These are phyloP conservation scores for Nakazawaea ishiwadae DNA, from an alignment of 805 yeast genomes.

Conservation along the genomic window DNA sequence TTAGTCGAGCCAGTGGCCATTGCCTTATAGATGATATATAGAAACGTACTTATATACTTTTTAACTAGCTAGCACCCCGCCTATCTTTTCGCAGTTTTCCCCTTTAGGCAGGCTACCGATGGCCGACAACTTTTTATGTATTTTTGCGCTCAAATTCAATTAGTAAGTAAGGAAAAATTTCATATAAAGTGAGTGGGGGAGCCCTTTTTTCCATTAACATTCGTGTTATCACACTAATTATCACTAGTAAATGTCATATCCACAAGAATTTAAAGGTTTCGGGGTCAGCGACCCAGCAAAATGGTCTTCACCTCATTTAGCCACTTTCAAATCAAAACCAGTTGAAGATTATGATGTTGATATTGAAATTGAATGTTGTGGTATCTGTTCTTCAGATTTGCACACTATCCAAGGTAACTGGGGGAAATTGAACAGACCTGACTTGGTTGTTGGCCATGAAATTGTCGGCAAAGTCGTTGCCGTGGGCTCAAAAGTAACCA, in stretches of 20 bases:
- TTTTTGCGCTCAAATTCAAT: background rate
- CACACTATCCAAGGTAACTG: conserved; percentile 38
- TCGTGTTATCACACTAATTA: background rate
- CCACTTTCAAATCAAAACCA: conserved; percentile 20
- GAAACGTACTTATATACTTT: too few relatives aligned
- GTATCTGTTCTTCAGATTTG: conserved; percentile 48
- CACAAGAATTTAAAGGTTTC: conserved; percentile 23
- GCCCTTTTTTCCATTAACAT: background rate
- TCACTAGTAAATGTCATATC: conserved; percentile 17
- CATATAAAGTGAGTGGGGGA: background rate
- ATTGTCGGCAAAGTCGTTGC: conserved; percentile 37
- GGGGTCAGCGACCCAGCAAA: conserved; percentile 21
- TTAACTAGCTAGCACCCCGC: background rate
- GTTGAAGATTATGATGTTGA: conserved; percentile 32
- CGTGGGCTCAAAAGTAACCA: conserved; percentile 32
- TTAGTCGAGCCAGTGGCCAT: conserved; percentile 13
- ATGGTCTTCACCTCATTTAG: conserved; percentile 19
- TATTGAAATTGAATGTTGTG: conserved; percentile 41
- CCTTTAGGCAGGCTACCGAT: background rate
- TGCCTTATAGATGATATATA: background rate
- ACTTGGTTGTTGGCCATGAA: conserved; percentile 39
- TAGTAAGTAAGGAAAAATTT: too few relatives aligned
- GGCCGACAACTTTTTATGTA: background rate
- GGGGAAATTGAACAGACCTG: conserved; percentile 22
- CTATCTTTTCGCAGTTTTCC: too few relatives aligned